phyloP scores from a whole-genome alignment of 208 protist genomes.

The Wallacemonas collosoma region DNA sequence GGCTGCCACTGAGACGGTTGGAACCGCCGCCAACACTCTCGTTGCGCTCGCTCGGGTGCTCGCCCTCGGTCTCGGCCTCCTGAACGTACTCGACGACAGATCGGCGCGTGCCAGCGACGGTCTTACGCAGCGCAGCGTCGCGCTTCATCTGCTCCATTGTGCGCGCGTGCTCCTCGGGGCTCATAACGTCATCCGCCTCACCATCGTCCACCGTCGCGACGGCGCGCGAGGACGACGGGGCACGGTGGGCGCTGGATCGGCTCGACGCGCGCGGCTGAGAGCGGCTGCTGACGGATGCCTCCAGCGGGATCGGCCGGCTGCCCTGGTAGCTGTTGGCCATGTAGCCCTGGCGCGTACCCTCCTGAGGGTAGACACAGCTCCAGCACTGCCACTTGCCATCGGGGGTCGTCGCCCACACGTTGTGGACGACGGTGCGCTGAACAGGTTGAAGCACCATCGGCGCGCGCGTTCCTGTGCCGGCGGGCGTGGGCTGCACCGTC shows the following conservation, averaged over 20 bases:
- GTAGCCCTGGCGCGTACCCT: constrained; percentile 16
- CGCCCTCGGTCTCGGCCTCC: constrained; percentile 18
- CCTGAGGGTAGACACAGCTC: constrained; percentile 34
- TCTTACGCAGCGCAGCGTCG: constrained; percentile 35
- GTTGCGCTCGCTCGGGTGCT: constrained; percentile 2
- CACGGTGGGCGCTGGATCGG: constrained; percentile 22
- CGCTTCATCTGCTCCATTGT: constrained; percentile 17
- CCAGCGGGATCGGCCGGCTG: neutral
- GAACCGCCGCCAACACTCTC: neutral
- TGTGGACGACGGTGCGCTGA: constrained; percentile 38
- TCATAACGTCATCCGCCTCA: constrained; percentile 19
- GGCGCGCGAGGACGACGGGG: constrained; percentile 25
- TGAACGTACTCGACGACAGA: constrained; percentile 32
- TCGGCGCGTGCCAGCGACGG: constrained; percentile 41
- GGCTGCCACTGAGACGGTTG: constrained; percentile 10
- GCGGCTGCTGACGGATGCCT: constrained; percentile 9
- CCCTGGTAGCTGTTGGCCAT: constrained; percentile 18
- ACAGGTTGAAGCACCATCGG: constrained; percentile 42
- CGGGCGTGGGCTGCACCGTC: constrained; percentile 34
- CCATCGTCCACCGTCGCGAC: neutral
- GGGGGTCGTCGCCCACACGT: constrained; percentile 42
- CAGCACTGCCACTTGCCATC: constrained; percentile 59
- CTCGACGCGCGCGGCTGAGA: constrained; percentile 11
- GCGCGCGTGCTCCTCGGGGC: constrained; percentile 21
- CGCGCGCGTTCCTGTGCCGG: constrained; percentile 17